Evolutionary conservation across 2,329 filamentous ascomycete genomes (phyloP), one percentile per base, ranked within the genome.

Genomic region (Epichloe glyceriae): DNA sequence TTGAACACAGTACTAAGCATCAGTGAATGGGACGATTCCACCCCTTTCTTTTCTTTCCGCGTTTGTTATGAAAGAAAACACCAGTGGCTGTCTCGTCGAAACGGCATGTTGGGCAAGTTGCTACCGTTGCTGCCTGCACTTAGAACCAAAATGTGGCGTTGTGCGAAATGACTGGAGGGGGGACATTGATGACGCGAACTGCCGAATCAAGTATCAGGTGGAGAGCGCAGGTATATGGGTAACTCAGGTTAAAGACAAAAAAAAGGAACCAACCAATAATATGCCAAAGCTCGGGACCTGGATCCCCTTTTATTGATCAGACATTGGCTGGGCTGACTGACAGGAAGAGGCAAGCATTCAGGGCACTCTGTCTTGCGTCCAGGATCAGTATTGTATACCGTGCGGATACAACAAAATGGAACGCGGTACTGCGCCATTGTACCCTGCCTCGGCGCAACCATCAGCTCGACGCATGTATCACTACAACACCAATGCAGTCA

Each of bases 371-470:
- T 30, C 4, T 44, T 46, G 41, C 17, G 37, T 43, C 43, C 8
- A 44, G 17, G 10, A 50, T 48, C 51, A 48, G 35, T 38, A 49
- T 62, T 55, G 67, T 68, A 69, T 56, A 68, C 67, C 56, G 67
- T 69, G 66, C 62, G 63, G 52, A 54, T 49, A 49, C 0, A 3
- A 14, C 3, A 8, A 14, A 6, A 38, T 19, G 46, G 38, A 52
- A 48, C 38, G 53, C 55, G 54, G 59, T 68, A 67, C 66, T 64
- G 59, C 55, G 44, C 49, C 50, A 47, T 61, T 61, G 66, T 64
- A 67, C 64, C 64, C 60, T 67, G 64, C 62, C 53, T 68, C 56
- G 58, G 60, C 56, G 61, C 57, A 60, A 58, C 57, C 59, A 59
- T 56, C 58, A 59, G 59, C 56, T 57, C 56, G 55, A 49, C 50